Evolutionary conservation across 768 basidiomycete species (phyloP).

Genomic region (Auriscalpium microsporum): DNA sequence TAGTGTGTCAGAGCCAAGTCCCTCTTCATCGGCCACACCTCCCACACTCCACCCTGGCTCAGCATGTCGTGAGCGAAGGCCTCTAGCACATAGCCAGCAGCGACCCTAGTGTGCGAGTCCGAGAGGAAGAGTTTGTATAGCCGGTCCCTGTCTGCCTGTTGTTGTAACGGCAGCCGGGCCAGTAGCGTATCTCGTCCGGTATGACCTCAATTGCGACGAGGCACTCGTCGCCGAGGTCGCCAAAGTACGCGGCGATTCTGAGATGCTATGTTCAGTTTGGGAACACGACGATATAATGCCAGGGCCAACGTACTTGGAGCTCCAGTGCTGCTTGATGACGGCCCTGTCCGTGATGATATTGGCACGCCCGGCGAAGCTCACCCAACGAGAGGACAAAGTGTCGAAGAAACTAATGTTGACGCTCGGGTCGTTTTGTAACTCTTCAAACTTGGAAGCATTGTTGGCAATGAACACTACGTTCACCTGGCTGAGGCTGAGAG

Average conservation of each 20-base stretch:
- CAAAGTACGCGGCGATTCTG: conserved; percentile 73
- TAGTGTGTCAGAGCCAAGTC: too few species aligned
- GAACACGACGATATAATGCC: conserved; percentile 9
- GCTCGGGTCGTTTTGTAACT: conserved; percentile 65
- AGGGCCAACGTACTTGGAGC: conserved; percentile 30
- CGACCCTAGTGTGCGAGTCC: too few species aligned
- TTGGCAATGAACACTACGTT: conserved; percentile 67
- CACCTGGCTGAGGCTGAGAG: conserved; percentile 36
- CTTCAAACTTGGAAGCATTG: conserved; percentile 68
- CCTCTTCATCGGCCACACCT: too few species aligned
- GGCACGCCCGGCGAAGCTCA: conserved; percentile 68
- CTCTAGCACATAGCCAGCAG: too few species aligned
- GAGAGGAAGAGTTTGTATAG: too few species aligned
- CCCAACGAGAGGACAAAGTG: conserved; percentile 65
- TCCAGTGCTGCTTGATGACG: conserved; percentile 58
- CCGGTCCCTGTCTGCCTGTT: too few species aligned
- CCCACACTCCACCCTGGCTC: too few species aligned
- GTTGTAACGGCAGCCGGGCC: too few species aligned
- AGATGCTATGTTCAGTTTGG: background rate
- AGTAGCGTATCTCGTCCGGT: conserved; percentile 78
- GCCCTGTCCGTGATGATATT: conserved; percentile 53
- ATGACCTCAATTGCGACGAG: conserved; percentile 71
- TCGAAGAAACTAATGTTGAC: conserved; percentile 80
- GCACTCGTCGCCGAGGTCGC: conserved; percentile 78
- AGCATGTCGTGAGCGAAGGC: too few species aligned